Conservation (phyloP, 2,329 filamentous ascomycete species). For the Colletotrichum theobromicola region DNA sequence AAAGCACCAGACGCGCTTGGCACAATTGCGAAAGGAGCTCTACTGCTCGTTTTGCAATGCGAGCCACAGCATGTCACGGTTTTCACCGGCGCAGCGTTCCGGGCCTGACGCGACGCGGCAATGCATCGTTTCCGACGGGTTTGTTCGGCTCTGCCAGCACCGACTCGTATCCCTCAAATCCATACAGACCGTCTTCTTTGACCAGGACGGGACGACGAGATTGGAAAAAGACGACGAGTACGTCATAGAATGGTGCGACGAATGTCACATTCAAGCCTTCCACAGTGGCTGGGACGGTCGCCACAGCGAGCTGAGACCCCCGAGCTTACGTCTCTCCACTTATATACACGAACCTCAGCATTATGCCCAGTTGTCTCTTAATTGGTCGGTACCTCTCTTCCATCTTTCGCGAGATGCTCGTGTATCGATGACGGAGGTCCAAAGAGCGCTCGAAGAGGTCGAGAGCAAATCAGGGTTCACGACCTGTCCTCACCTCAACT, state of each 20-base stretch:
- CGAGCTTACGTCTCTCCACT: not conserved
- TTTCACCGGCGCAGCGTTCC: not conserved
- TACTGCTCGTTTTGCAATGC: not conserved
- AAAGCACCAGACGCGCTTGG: not conserved
- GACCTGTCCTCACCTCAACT: not conserved
- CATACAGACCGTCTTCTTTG: not conserved
- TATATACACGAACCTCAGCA: fast-evolving
- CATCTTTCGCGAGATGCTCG: not conserved
- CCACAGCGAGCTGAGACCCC: not conserved
- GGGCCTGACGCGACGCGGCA: not conserved
- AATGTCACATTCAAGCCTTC: not conserved
- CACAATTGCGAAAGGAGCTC: not conserved
- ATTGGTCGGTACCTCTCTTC: not conserved
- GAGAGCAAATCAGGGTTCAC: not conserved
- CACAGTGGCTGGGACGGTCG: not conserved
- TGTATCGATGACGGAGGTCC: not conserved
- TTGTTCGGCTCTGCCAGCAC: not conserved
- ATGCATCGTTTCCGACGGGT: not conserved
- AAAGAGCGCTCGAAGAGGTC: not conserved
- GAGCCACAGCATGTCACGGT: fast-evolving
- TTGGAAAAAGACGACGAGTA: not conserved
- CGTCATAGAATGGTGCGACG: not conserved
- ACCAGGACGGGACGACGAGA: not conserved
- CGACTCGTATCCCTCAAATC: not conserved
- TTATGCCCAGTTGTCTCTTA: no score